These are phyloP conservation scores for Casaregolazyma suthepensis DNA, from an alignment of 1,139 yeast genomes.

Conservation along the genomic window DNA sequence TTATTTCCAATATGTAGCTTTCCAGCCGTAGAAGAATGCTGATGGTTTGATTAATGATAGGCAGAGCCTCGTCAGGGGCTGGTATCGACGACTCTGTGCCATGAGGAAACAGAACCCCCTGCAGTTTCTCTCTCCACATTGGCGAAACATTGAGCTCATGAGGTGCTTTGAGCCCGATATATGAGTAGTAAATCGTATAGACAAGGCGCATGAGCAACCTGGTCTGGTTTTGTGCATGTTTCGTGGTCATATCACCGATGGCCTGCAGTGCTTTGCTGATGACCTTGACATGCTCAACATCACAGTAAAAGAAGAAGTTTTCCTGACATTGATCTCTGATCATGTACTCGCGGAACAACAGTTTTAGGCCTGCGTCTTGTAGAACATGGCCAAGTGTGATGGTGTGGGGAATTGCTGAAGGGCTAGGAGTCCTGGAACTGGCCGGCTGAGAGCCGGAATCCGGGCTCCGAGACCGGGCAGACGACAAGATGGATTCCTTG, in stretches of 20 bases:
- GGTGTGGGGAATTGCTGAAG: not conserved
- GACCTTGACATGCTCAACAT: constrained; percentile 43
- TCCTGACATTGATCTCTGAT: constrained; percentile 65
- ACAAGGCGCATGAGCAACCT: constrained; percentile 38
- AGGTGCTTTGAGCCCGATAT: constrained; percentile 64
- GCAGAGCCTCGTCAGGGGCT: not conserved
- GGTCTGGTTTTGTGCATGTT: constrained; percentile 32
- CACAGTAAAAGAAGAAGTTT: constrained; percentile 64
- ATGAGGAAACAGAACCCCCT: constrained; percentile 19
- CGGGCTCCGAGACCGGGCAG: not conserved
- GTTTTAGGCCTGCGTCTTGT: constrained; percentile 72
- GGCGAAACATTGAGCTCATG: constrained; percentile 67
- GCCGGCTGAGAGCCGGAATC: not conserved
- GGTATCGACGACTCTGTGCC: constrained; percentile 7
- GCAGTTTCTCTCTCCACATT: constrained; percentile 44
- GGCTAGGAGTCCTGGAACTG: not conserved
- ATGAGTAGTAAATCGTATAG: constrained; percentile 60
- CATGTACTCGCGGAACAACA: constrained; percentile 60
- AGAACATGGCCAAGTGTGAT: constrained; percentile 44
- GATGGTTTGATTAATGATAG: constrained; percentile 19
- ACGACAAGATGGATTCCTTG: not conserved
- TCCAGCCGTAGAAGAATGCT: constrained; percentile 42
- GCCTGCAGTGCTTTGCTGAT: constrained; percentile 29
- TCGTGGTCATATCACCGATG: constrained; percentile 13
- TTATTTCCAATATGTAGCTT: constrained; percentile 47